Conservation (phyloP, 2,329 filamentous ascomycete genomes). For the Microdochium nivale region DNA sequence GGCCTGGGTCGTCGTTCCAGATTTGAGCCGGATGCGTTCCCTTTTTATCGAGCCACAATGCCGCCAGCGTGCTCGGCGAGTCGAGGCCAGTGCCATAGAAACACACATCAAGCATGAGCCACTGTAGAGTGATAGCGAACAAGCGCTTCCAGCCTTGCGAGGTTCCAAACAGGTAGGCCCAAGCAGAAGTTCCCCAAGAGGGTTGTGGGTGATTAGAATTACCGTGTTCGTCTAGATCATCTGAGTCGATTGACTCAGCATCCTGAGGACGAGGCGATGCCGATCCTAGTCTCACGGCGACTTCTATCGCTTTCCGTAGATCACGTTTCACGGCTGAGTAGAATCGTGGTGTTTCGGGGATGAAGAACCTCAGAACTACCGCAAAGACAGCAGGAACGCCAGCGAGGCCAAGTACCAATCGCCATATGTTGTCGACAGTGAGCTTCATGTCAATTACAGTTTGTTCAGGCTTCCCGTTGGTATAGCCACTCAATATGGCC, state of each 20-base stretch:
- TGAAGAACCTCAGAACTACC: conserved; percentile 36
- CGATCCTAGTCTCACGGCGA: not conserved
- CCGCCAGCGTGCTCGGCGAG: conserved; percentile 26
- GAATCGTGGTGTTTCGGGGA: conserved; percentile 37
- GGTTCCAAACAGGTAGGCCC: conserved; percentile 7
- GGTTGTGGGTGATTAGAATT: not conserved
- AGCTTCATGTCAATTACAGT: conserved; percentile 4
- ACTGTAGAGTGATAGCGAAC: conserved; percentile 33
- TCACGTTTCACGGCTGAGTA: conserved; percentile 10
- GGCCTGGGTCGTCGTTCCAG: conserved; percentile 9
- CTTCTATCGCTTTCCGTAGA: conserved; percentile 6
- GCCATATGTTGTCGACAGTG: conserved; percentile 37
- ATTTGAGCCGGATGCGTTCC: not conserved
- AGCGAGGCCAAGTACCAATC: conserved; percentile 38
- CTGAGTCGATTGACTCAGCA: not conserved
- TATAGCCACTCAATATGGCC: conserved; percentile 3
- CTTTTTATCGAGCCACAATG: conserved; percentile 22
- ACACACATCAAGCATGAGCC: conserved; percentile 45
- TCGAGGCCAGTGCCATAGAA: conserved; percentile 45
- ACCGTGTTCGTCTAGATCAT: not conserved
- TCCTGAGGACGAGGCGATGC: not conserved
- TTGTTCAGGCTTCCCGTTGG: conserved; percentile 1
- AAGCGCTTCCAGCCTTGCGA: conserved; percentile 18
- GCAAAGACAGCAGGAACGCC: conserved; percentile 36
- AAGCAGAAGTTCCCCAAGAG: conserved; percentile 3